phyloP scores from a whole-genome alignment of 352 stramenopile genomes.

The Plasmopara viticola region DNA sequence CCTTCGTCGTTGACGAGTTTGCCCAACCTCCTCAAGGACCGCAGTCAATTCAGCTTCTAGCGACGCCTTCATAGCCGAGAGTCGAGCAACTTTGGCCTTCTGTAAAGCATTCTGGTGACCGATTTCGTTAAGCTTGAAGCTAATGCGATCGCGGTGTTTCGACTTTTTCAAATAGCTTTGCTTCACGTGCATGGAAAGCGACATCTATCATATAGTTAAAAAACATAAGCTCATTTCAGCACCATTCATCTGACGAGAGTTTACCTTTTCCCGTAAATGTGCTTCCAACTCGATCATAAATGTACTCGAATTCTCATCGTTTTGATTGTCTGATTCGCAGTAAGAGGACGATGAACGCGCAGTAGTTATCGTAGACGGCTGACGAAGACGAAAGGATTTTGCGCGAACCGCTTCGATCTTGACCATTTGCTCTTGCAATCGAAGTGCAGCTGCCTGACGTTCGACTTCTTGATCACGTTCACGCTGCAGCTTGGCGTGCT shows the following conservation, averaged over 20 bases:
- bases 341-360: conserved; percentile 8
- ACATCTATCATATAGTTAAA: conserved; percentile 24
- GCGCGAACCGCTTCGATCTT: conserved; percentile 35
- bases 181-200: conserved; percentile 31
- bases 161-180: conserved; percentile 21
- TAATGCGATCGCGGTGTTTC: conserved; percentile 24
- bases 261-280: conserved; percentile 17
- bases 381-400: conserved; percentile 8
- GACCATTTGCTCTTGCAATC: conserved; percentile 33
- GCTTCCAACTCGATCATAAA: conserved; percentile 22
- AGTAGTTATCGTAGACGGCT: conserved; percentile 10
- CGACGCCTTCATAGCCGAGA: conserved; percentile 24
- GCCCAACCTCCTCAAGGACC: conserved; percentile 19
- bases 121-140: conserved; percentile 18
- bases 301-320: conserved; percentile 9
- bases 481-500: conserved; percentile 24
- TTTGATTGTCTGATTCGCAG: conserved; percentile 1
- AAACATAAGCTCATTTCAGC: neutral
- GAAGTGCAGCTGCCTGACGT: conserved; percentile 17
- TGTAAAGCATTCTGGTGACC: conserved; percentile 13
- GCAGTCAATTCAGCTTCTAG: conserved; percentile 31
- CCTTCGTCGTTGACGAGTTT: conserved; percentile 25
- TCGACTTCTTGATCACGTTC: conserved; percentile 16
- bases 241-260: neutral
- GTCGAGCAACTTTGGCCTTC: conserved; percentile 17